Conservation (phyloP, 2,329 filamentous ascomycete species). For the Colletotrichum sp. region DNA sequence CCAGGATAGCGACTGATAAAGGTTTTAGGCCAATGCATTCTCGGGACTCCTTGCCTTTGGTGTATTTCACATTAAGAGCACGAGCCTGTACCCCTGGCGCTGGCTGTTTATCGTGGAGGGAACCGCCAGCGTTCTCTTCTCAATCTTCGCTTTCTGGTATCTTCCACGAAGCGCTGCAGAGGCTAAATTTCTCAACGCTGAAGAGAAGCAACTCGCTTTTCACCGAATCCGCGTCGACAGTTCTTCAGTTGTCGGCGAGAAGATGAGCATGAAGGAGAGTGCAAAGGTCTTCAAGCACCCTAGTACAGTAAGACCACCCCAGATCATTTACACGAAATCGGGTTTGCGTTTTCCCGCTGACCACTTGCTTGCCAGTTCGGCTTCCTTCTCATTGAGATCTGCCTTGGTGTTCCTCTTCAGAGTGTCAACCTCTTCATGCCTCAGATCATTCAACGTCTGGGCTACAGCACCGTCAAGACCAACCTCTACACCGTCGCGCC, state of each 20-base stretch:
- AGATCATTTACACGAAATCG: accelerated
- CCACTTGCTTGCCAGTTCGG: not conserved
- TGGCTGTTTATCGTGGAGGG: slow-evolving; percentile 61
- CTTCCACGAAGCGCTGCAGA: slow-evolving; percentile 68
- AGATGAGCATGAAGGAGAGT: slow-evolving; percentile 55
- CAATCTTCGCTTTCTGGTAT: slow-evolving; percentile 71
- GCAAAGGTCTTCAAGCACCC: slow-evolving; percentile 57
- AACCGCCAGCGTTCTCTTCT: slow-evolving; percentile 62
- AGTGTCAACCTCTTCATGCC: slow-evolving; percentile 59
- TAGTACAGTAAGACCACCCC: slow-evolving; percentile 52
- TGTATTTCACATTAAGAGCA: slow-evolving; percentile 46
- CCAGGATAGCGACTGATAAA: not conserved
- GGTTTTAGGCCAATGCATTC: slow-evolving; percentile 1
- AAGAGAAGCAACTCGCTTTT: slow-evolving; percentile 72
- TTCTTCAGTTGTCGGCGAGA: slow-evolving; percentile 63
- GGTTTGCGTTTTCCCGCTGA: not conserved
- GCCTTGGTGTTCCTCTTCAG: slow-evolving; percentile 64
- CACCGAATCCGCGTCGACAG: slow-evolving; percentile 79
- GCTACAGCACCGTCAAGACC: slow-evolving; percentile 60
- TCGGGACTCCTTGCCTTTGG: slow-evolving; percentile 26
- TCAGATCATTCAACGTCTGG: slow-evolving; percentile 51
- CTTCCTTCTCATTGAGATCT: slow-evolving; percentile 53
- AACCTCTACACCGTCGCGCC: slow-evolving; percentile 85
- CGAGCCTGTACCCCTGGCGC: slow-evolving; percentile 45
- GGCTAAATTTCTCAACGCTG: slow-evolving; percentile 68